Evolutionary conservation across 306 rosid genomes (phyloP).

Genomic region (Cotoneaster glaucophyllus): DNA sequence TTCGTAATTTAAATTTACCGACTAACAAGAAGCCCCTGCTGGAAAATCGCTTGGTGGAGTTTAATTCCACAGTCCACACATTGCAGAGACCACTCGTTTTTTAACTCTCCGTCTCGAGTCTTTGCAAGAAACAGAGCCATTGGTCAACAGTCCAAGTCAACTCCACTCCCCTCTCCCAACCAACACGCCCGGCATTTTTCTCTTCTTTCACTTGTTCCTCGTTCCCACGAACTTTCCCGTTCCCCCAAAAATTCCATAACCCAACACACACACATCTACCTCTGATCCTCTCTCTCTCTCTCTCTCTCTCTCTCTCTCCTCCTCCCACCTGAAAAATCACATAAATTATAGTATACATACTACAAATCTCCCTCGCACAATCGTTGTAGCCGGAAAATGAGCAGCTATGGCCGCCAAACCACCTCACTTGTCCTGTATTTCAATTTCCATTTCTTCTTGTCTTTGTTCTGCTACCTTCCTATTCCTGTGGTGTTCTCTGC

Average conservation of each 20-base stretch:
- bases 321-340: not conserved
- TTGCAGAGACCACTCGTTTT: no score
- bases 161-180: not conserved
- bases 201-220: not conserved
- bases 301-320: no score
- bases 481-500: conserved; percentile 27
- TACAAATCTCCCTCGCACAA: not conserved
- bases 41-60: no score
- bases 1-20: no score
- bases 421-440: not conserved
- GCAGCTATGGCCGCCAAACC: no score
- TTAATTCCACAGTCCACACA: no score
- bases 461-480: conserved; percentile 23
- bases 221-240: not conserved
- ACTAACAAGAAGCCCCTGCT: no score
- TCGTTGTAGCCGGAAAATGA: not conserved
- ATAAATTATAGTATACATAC: not conserved
- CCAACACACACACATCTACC: not conserved
- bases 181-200: not conserved
- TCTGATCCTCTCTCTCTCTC: no score
- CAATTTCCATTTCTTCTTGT: not conserved
- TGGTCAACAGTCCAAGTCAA: not conserved
- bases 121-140: not conserved
- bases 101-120: no score
- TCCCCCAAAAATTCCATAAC: not conserved